Conservation (phyloP, 495 filamentous ascomycete species). For the Staphylotrichum longicolle region DNA sequence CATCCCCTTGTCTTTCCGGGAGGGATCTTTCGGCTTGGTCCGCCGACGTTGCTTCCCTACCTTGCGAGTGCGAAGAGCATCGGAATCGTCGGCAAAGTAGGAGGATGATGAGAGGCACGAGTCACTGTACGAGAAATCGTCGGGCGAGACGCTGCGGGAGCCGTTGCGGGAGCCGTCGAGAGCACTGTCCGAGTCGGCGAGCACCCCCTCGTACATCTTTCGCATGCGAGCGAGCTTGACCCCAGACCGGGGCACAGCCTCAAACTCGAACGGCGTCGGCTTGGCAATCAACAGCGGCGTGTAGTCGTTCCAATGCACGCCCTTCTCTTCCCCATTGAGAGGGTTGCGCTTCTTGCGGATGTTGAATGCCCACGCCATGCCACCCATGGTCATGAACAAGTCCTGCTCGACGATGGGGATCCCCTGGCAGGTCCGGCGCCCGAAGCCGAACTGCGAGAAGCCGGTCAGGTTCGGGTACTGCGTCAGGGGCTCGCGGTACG, state of each 20-base stretch:
- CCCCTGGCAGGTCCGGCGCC: conserved; percentile 59
- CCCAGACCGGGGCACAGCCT: conserved; percentile 38
- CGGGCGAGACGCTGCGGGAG: too few relatives aligned
- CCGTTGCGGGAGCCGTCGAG: too few relatives aligned
- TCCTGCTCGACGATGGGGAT: conserved; percentile 55
- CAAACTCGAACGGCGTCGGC: conserved; percentile 48
- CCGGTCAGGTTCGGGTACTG: conserved; percentile 54
- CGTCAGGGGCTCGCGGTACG: conserved; percentile 54
- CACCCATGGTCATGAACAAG: conserved; percentile 56
- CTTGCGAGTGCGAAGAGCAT: too few relatives aligned
- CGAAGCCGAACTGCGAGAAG: conserved; percentile 60
- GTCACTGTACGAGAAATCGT: too few relatives aligned
- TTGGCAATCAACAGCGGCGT: conserved; percentile 55
- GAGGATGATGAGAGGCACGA: too few relatives aligned
- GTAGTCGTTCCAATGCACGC: conserved; percentile 51
- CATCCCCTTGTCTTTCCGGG: too few relatives aligned
- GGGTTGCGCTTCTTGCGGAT: conserved; percentile 45
- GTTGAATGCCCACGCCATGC: conserved; percentile 58
- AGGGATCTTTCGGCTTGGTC: too few relatives aligned
- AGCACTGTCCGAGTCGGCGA: too few relatives aligned
- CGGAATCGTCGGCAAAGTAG: too few relatives aligned
- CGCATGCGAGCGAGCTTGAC: conserved; percentile 32
- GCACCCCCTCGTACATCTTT: conserved; percentile 29
- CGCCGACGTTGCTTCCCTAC: too few relatives aligned
- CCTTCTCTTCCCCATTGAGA: conserved; percentile 36